Conservation (phyloP, 2,329 filamentous ascomycete species). For the Beauveria medogensis region DNA sequence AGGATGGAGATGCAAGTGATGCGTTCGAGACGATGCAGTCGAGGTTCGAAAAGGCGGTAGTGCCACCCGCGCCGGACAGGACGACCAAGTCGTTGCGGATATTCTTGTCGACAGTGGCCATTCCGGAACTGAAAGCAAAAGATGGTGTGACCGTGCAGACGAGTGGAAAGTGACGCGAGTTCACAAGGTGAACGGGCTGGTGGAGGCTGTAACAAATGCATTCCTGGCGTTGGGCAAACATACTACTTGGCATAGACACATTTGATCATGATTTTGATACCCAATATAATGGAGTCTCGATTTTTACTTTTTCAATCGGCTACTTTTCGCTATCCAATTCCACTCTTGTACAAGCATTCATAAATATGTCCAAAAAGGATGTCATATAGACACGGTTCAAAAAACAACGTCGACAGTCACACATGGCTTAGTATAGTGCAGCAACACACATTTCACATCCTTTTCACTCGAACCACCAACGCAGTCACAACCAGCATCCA, state of each 20-base stretch:
- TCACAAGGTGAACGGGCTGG: not conserved
- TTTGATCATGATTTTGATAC: constrained; percentile 3
- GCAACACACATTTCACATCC: not conserved
- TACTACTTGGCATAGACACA: not conserved
- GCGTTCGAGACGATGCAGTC: constrained; percentile 51
- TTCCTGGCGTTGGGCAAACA: constrained; percentile 2
- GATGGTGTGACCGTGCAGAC: constrained; percentile 41
- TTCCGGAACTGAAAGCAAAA: constrained; percentile 47
- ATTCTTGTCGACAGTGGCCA: constrained; percentile 45
- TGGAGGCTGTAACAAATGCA: not conserved
- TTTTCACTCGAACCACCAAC: not conserved
- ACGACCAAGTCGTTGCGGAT: constrained; percentile 49
- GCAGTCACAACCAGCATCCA: not conserved
- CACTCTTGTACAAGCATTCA: not conserved
- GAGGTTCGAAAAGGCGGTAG: constrained; percentile 46
- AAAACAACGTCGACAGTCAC: not conserved
- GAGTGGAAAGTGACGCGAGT: constrained; percentile 22
- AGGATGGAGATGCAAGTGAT: constrained; percentile 23
- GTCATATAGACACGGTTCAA: not conserved
- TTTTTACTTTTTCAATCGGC: not conserved
- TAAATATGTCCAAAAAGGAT: constrained; percentile 7
- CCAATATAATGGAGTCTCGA: not conserved
- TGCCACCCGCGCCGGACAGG: constrained; percentile 36
- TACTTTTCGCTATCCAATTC: not conserved
- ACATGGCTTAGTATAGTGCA: not conserved